Evolutionary conservation across 257 asterid genomes (phyloP).

Genomic region (Penstemon eatonii): DNA sequence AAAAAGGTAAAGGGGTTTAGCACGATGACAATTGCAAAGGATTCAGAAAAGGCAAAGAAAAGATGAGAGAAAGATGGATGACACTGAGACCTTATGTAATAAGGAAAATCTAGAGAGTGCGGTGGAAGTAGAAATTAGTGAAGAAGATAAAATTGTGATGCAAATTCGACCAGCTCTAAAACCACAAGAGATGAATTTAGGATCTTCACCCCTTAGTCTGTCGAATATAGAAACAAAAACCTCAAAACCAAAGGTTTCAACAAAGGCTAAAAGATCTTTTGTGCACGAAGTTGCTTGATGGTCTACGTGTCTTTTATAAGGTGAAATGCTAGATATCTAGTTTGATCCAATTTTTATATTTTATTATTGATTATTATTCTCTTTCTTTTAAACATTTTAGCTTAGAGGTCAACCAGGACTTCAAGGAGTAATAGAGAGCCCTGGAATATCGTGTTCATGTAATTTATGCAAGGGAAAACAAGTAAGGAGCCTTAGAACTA

Average conservation of each 20-base stretch:
- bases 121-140: neutral
- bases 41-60: too few species aligned
- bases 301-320: constrained; percentile 68
- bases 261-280: constrained; percentile 77
- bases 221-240: too few species aligned
- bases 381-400: constrained; percentile 36
- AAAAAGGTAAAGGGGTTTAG: too few species aligned
- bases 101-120: too few species aligned
- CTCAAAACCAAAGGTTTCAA: constrained; percentile 36
- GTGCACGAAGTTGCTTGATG: constrained; percentile 80
- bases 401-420: constrained; percentile 44
- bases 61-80: too few species aligned
- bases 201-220: constrained; percentile 12
- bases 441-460: constrained; percentile 78
- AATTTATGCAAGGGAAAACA: constrained; percentile 56
- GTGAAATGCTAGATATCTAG: constrained; percentile 33
- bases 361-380: constrained; percentile 17
- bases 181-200: constrained; percentile 33
- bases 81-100: too few species aligned
- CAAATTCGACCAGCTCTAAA: constrained; percentile 54
- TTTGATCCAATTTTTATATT: neutral
- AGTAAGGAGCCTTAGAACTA: constrained; percentile 34
- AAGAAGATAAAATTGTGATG: neutral
- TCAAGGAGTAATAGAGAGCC: constrained; percentile 62
- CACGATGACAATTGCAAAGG: too few species aligned